phyloP scores from a whole-genome alignment of 306 rosid species.

The Aeschynomene evenia region DNA sequence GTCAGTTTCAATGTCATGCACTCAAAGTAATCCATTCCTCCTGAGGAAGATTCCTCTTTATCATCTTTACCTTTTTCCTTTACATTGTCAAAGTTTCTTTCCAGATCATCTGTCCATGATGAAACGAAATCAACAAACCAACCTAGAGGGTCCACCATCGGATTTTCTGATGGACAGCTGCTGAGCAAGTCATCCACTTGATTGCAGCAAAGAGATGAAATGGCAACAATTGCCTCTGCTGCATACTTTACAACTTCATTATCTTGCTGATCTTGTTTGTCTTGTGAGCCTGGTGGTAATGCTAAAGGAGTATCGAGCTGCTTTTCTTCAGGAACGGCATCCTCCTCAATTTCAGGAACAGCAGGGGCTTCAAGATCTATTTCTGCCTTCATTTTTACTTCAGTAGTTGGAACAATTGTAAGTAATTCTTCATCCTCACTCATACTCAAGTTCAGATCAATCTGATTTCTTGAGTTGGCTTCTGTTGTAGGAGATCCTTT shows the following conservation, averaged over 20 bases:
- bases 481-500: constrained; percentile 34
- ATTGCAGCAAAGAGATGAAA: constrained; percentile 51
- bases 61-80: constrained; percentile 36
- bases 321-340: constrained; percentile 41
- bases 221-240: constrained; percentile 75
- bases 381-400: constrained; percentile 39
- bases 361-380: constrained; percentile 80
- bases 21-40: constrained; percentile 73
- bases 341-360: constrained; percentile 57
- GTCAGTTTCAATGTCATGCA: constrained; percentile 66
- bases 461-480: constrained; percentile 50
- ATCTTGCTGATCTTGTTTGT: constrained; percentile 37
- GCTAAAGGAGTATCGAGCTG: constrained; percentile 35
- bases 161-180: constrained; percentile 46
- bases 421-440: constrained; percentile 64
- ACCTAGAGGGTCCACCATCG: constrained; percentile 45
- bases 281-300: constrained; percentile 27
- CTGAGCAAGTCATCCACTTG: constrained; percentile 41
- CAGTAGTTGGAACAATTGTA: constrained; percentile 32
- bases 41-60: constrained; percentile 46
- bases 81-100: constrained; percentile 33
- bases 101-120: constrained; percentile 41
- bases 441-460: constrained; percentile 79
- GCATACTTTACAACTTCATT: constrained; percentile 62
- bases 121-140: constrained; percentile 84